phyloP scores from a whole-genome alignment of 257 asterid genomes.

The Plectranthus barbatus region DNA sequence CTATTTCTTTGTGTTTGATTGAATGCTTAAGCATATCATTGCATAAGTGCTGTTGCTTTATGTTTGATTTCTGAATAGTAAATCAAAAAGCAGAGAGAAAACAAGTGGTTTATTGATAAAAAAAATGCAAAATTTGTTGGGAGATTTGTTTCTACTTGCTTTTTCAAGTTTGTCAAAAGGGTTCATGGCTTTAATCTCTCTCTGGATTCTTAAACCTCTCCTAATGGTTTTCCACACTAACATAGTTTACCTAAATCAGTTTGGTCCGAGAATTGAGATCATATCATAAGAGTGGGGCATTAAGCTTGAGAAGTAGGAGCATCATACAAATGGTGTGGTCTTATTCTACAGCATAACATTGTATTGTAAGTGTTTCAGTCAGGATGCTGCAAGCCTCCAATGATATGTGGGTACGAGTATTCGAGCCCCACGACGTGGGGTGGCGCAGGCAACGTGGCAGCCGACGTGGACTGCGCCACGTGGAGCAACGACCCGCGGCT shows the following conservation, averaged over 20 bases:
- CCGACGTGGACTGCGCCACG: slow-evolving; percentile 43
- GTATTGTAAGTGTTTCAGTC: slow-evolving; percentile 33
- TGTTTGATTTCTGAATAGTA: no score
- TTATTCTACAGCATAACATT: neutral
- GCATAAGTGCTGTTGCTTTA: no score
- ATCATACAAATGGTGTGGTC: neutral
- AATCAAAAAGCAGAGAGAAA: no score
- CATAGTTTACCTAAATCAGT: neutral
- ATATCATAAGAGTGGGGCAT: neutral
- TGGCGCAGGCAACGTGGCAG: slow-evolving; percentile 46
- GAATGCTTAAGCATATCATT: no score
- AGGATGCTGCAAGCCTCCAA: slow-evolving; percentile 90
- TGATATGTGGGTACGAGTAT: slow-evolving; percentile 59
- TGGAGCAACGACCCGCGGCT: slow-evolving; percentile 77
- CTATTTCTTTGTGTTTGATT: no score
- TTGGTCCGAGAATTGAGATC: neutral
- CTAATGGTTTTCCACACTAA: neutral
- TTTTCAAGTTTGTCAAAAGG: no score
- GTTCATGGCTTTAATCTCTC: no score
- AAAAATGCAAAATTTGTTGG: no score
- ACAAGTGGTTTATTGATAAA: no score
- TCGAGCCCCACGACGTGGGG: slow-evolving; percentile 56
- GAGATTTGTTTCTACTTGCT: no score
- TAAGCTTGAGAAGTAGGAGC: neutral
- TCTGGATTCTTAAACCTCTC: no score